These are phyloP conservation scores for Fusarium clavum DNA, from an alignment of 2,329 filamentous ascomycete species.

Conservation along the genomic window DNA sequence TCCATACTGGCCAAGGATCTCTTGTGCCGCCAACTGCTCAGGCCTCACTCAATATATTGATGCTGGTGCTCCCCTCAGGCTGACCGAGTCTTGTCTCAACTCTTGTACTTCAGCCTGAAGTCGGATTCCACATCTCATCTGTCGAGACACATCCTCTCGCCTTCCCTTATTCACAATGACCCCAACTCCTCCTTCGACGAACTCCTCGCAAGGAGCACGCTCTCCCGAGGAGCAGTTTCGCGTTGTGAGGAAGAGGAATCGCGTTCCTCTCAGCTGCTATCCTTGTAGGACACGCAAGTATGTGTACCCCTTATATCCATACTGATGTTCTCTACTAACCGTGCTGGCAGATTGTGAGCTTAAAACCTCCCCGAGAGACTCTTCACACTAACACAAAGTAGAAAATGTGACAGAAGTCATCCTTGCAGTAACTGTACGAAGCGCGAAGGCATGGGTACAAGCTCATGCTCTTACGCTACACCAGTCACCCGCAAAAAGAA, in stretches of 20 bases:
- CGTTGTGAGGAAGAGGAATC: conserved; percentile 90
- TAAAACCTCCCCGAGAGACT: background rate
- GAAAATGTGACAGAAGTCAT: conserved; percentile 92
- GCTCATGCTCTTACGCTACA: conserved; percentile 86
- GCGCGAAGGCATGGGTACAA: conserved; percentile 83
- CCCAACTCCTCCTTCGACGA: conserved; percentile 81
- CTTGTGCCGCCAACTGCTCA: conserved; percentile 11
- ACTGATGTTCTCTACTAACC: conserved; percentile 48
- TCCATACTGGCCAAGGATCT: conserved; percentile 5
- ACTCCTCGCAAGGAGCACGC: conserved; percentile 78
- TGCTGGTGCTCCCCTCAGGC: conserved; percentile 34
- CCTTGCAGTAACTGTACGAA: conserved; percentile 97
- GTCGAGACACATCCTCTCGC: conserved; percentile 39
- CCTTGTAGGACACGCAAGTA: conserved; percentile 94
- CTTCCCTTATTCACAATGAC: conserved; percentile 65
- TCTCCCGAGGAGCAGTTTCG: conserved; percentile 89
- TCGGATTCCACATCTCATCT: conserved; percentile 36
- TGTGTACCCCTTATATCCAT: conserved; percentile 49
- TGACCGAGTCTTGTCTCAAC: conserved; percentile 32
- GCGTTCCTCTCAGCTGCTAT: conserved; percentile 90
- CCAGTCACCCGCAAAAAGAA: conserved; percentile 78
- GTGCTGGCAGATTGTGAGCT: conserved; percentile 53
- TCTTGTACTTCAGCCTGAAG: conserved; percentile 15
- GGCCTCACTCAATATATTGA: conserved; percentile 44
- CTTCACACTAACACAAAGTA: conserved; percentile 46